Conservation (phyloP, 805 yeast genomes). For the Starmerella stigmatis region DNA sequence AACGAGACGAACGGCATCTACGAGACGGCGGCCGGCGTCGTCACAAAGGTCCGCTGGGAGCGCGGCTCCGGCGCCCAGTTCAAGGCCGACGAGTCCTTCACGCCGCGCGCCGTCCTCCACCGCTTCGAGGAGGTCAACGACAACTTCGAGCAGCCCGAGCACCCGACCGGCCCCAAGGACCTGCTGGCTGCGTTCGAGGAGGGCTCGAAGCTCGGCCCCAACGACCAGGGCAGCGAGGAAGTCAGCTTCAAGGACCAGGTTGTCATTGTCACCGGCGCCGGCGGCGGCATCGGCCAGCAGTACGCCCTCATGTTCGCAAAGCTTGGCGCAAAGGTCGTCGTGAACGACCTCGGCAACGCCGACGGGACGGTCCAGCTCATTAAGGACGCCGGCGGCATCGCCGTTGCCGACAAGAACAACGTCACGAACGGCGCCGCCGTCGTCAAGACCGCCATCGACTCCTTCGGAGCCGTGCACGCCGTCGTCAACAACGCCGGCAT, state of each 20-base stretch:
- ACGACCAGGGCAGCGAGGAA: constrained; percentile 48
- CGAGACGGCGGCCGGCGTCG: constrained; percentile 92
- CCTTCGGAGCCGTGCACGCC: constrained; percentile 75
- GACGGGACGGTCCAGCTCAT: constrained; percentile 64
- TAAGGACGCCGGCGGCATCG: constrained; percentile 58
- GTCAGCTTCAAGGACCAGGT: constrained; percentile 70
- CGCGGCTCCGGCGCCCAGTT: constrained; percentile 78
- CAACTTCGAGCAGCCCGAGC: constrained; percentile 44
- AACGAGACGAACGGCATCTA: constrained; percentile 63
- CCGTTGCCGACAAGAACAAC: constrained; percentile 74
- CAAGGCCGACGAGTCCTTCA: constrained; percentile 63
- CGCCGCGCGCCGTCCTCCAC: constrained; percentile 73
- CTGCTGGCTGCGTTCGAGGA: constrained; percentile 50
- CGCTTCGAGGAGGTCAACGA: constrained; percentile 53
- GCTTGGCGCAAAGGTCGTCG: constrained; percentile 91
- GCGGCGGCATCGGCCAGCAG: constrained; percentile 85
- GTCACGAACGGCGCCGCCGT: constrained; percentile 71
- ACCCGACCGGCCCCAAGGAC: constrained; percentile 67
- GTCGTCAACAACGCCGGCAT: constrained; percentile 92
- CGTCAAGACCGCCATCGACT: constrained; percentile 61
- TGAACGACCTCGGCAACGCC: constrained; percentile 78
- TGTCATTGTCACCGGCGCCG: constrained; percentile 89
- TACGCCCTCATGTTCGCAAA: constrained; percentile 78
- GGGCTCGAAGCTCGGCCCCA: constrained; percentile 41
- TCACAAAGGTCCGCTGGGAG: constrained; percentile 89